Percentiles rank a stretch among this genome's conserved stretches.
Evolutionary conservation across 2,329 filamentous ascomycete species (phyloP).

Genomic region (Colletotrichum sp.): DNA sequence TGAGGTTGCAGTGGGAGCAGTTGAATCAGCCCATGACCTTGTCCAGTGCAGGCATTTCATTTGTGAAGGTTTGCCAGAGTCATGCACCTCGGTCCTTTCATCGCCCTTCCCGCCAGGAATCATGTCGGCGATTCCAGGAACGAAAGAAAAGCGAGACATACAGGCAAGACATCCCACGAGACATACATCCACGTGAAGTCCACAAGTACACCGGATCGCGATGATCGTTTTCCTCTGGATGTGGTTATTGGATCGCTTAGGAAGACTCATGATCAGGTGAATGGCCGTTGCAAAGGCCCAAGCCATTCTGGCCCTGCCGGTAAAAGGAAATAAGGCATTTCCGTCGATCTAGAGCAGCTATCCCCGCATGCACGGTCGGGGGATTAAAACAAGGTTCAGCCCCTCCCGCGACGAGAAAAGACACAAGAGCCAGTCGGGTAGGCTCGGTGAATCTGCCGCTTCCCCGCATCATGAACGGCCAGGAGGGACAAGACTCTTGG

Average conservation of each 20-base stretch:
- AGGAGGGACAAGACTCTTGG: neutral
- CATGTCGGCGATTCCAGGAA: neutral
- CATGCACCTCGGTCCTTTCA: neutral
- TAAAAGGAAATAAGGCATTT: neutral
- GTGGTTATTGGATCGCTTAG: slow-evolving; percentile 3
- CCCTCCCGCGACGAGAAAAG: slow-evolving; percentile 2
- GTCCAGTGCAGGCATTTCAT: neutral
- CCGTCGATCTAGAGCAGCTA: neutral
- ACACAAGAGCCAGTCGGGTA: neutral
- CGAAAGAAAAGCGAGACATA: neutral
- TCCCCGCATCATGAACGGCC: neutral
- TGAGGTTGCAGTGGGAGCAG: neutral
- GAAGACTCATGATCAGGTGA: neutral
- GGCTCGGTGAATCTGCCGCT: neutral
- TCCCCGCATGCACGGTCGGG: slow-evolving; percentile 13
- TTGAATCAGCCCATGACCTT: neutral
- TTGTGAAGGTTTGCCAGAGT: neutral
- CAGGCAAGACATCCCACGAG: neutral
- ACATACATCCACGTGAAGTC: neutral
- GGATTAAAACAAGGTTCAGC: slow-evolving; percentile 20
- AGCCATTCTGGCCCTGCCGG: neutral
- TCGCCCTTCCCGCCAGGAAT: neutral
- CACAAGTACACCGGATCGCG: neutral
- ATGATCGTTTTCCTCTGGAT: neutral
- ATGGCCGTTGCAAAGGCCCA: neutral